phyloP scores from a whole-genome alignment of 805 yeast genomes.

The Kazachstania viticola region DNA sequence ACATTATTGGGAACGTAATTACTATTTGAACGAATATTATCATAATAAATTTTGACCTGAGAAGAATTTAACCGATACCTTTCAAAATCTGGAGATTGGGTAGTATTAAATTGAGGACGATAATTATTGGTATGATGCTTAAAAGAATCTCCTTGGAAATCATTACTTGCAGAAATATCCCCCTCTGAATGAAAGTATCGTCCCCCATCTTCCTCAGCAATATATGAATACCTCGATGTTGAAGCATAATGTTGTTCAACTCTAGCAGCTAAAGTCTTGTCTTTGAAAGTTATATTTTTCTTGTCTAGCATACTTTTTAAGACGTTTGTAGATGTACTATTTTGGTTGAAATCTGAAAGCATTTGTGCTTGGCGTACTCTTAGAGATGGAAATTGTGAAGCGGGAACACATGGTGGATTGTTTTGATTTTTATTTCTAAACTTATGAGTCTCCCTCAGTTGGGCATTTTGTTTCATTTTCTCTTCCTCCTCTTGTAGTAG shows the following conservation, averaged over 20 bases:
- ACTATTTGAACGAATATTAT: no score
- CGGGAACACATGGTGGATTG: constrained; percentile 22
- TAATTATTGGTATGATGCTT: no score
- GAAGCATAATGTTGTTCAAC: constrained; percentile 21
- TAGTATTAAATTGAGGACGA: no score
- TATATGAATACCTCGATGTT: constrained; percentile 22
- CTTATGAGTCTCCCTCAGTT: not conserved
- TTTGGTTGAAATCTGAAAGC: not conserved
- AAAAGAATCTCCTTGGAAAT: no score
- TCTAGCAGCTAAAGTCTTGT: constrained; percentile 11
- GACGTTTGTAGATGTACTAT: not conserved
- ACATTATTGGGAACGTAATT: no score
- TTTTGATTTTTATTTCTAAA: constrained; percentile 1
- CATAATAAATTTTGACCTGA: no score
- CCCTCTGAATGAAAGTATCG: no score
- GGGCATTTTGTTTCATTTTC: constrained; percentile 1
- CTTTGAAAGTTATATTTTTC: constrained; percentile 8
- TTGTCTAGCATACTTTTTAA: constrained; percentile 2
- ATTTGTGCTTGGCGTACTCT: constrained; percentile 5
- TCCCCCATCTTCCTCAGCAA: constrained; percentile 28
- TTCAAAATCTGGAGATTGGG: no score
- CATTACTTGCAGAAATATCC: no score
- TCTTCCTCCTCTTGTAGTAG: constrained; percentile 17
- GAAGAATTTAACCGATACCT: no score
- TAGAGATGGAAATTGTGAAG: constrained; percentile 24